These are phyloP conservation scores for Aspergillus asperescens DNA, from an alignment of 495 filamentous ascomycete genomes.

Conservation along the genomic window DNA sequence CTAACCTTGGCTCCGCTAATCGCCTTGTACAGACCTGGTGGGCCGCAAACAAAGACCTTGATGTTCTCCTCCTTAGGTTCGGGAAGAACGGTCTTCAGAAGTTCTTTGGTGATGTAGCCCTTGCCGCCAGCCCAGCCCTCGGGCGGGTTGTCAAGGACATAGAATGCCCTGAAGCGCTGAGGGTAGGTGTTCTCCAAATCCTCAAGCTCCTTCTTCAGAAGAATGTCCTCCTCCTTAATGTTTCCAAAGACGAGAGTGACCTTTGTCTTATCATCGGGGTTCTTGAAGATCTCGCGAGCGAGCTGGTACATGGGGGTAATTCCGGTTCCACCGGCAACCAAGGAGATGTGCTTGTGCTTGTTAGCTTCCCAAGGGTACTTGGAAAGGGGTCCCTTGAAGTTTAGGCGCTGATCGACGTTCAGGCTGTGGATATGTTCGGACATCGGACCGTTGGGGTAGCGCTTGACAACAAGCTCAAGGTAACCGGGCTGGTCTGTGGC, in stretches of 20 bases:
- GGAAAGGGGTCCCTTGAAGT: conserved; percentile 90
- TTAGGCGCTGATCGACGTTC: conserved; percentile 69
- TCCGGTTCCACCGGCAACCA: conserved; percentile 92
- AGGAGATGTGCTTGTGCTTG: conserved; percentile 89
- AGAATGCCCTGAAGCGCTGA: conserved; percentile 87
- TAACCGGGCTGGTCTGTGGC: conserved; percentile 60
- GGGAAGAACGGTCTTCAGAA: conserved; percentile 86
- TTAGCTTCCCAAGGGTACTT: conserved; percentile 91
- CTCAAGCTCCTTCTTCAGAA: conserved; percentile 76
- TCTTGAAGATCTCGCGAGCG: conserved; percentile 77
- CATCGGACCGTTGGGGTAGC: conserved; percentile 87
- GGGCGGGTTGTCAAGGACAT: conserved; percentile 82
- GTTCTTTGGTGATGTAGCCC: conserved; percentile 79
- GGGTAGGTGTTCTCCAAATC: conserved; percentile 87
- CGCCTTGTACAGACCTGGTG: conserved; percentile 88
- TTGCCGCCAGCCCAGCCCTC: conserved; percentile 68
- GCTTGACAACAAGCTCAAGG: conserved; percentile 87
- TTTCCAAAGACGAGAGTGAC: conserved; percentile 93
- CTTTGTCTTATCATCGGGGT: conserved; percentile 94
- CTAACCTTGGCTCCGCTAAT: conserved; percentile 84
- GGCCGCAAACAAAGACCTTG: conserved; percentile 89
- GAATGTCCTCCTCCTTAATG: conserved; percentile 76
- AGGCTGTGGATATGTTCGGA: conserved; percentile 79
- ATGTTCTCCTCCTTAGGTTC: conserved; percentile 85
- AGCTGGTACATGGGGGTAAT: conserved; percentile 96